Percentiles rank a stretch among this genome's conserved stretches.
phyloP scores from a whole-genome alignment of 2,329 filamentous ascomycete species.

The Aspergillus sp. region DNA sequence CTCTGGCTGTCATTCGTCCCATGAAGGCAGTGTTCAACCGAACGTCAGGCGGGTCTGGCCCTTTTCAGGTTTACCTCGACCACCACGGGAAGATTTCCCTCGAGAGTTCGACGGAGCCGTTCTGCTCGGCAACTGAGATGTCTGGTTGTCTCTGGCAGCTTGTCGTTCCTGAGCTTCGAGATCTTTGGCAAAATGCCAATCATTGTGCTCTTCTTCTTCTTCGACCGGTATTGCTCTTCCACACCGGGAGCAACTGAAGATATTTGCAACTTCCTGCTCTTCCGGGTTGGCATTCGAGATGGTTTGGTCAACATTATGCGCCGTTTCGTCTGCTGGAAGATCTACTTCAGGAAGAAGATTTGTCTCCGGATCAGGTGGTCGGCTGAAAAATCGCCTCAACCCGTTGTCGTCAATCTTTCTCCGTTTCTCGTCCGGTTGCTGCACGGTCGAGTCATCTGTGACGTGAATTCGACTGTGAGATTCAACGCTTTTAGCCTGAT shows the following conservation, averaged over 20 bases:
- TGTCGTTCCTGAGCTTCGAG: conserved; percentile 69
- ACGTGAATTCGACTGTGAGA: conserved; percentile 26
- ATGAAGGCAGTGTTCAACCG: conserved; percentile 25
- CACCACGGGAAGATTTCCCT: conserved; percentile 30
- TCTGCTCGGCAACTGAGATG: conserved; percentile 18
- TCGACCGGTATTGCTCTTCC: conserved; percentile 60
- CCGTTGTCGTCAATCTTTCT: conserved; percentile 54
- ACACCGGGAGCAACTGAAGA: conserved; percentile 68
- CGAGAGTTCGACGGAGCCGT: conserved; percentile 26
- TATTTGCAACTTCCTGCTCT: not conserved
- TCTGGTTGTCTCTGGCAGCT: conserved; percentile 27
- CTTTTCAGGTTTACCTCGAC: conserved; percentile 39
- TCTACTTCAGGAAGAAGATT: conserved; percentile 16
- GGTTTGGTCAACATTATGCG: not conserved
- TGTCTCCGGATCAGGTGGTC: conserved; percentile 28
- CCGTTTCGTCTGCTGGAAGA: not conserved
- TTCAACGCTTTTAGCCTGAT: conserved; percentile 57
- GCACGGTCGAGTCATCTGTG: conserved; percentile 17
- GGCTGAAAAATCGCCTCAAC: conserved; percentile 64
- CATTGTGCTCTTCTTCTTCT: conserved; percentile 75
- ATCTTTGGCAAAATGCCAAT: conserved; percentile 94
- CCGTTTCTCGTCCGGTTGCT: conserved; percentile 45
- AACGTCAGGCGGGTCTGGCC: conserved; percentile 43
- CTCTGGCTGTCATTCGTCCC: not conserved
- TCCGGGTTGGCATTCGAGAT: not conserved